Base-by-base conservation (phyloP, 1,284 basidiomycete species). In the Tranzscheliella williamsii region DNA sequence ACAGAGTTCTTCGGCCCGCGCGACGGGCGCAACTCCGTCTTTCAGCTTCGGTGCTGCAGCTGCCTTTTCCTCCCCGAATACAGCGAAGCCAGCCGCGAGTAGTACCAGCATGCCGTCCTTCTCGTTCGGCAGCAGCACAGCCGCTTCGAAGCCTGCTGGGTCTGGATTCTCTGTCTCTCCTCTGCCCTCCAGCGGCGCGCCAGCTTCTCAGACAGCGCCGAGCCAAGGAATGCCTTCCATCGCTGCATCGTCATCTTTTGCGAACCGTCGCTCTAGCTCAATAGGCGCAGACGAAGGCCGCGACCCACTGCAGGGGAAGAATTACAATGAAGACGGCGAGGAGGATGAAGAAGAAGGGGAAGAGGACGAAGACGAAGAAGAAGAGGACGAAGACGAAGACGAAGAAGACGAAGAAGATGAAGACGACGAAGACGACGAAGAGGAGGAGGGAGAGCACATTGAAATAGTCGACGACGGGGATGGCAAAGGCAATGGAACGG, bases 81-180 rank as follows among this genome's bases (percentile, higher is more conserved):
- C n/a, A n/a, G n/a, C n/a, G n/a, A n/a, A n/a, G n/a, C n/a, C n/a
- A n/a, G n/a, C n/a, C n/a, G n/a, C n/a, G n/a, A n/a, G n/a, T n/a
- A 15, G 41, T 8, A 5, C 47, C 13, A 42, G 39, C 31, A n/a
- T 43, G 15, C 43, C 57, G 5, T 46, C 46, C 11, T 61, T 61
- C 24, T 61, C 57, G 1, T 61, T 61, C 24, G 51, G 46, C 2
- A 42, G 44, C 17, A 60, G 48, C 21, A 6, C 35, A 5, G 31
- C 6, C 4, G 15, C 35, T 21, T 12, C 45, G 21, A 55, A 51
- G 20, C 51, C 57, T 4, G 57, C 51, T 9, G 29, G 44, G 13
- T 35, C 49, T 4, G 55, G 34, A 3, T 58, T 58, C 36, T 48
- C 49, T 21, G 51, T 58, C 38, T 58, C 55, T 26, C 45, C 55